Conservation (phyloP, 202 grass and related monocot genomes). For the Bolboschoenoplectus hybrid region DNA sequence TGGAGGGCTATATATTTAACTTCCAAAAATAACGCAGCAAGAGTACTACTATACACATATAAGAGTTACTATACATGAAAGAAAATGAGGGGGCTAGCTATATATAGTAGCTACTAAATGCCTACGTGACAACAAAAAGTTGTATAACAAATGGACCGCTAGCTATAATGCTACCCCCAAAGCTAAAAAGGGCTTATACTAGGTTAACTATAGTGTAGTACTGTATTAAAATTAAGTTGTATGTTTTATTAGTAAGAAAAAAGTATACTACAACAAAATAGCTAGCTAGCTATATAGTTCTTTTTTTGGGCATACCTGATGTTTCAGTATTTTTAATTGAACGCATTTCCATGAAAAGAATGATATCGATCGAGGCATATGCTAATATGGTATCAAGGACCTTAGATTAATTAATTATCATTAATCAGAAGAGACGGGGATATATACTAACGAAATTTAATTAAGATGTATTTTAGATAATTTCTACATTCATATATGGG, state of each 20-base stretch:
- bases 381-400: conserved; percentile 26
- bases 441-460: not conserved
- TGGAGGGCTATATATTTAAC: not conserved
- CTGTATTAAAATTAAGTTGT: not conserved
- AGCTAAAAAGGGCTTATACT: conserved; percentile 20
- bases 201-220: not conserved
- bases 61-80: not conserved
- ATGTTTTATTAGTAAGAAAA: not conserved
- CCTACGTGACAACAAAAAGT: conserved; percentile 9
- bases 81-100: not conserved
- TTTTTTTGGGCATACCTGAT: not conserved
- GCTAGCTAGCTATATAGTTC: not conserved
- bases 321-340: not conserved
- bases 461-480: not conserved
- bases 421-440: not conserved
- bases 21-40: not conserved
- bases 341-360: not conserved
- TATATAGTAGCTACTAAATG: not conserved
- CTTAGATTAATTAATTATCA: not conserved
- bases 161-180: not conserved
- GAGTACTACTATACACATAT: no score
- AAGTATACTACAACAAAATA: not conserved
- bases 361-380: not conserved
- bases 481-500: no score
- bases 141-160: not conserved